These are phyloP conservation scores for Tolypocladium guangdongense DNA, from an alignment of 2,329 filamentous ascomycete genomes.

Conservation along the genomic window DNA sequence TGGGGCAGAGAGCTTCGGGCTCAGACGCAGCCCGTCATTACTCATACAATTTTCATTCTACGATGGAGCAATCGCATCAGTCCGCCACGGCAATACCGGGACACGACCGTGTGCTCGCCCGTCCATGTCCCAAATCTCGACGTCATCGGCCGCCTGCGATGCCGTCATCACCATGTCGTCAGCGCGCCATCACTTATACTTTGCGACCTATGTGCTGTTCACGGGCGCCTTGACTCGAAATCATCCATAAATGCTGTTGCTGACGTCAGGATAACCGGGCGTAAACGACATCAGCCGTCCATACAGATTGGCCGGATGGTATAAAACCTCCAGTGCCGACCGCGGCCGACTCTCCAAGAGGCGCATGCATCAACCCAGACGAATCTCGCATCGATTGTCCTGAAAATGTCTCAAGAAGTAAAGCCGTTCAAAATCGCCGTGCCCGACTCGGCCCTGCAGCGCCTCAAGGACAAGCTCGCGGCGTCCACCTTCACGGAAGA, in stretches of 20 bases:
- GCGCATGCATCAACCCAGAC: background rate
- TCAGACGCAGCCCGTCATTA: background rate
- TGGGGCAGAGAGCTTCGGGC: background rate
- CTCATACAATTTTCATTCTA: background rate
- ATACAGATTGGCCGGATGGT: background rate
- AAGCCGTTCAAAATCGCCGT: constrained; percentile 24
- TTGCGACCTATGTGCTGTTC: background rate
- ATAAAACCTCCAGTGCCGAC: no score
- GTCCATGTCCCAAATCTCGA: no score
- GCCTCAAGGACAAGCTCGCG: constrained; percentile 20
- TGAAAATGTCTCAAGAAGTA: constrained; percentile 7
- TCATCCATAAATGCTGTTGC: background rate
- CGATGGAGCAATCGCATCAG: background rate
- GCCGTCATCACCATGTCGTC: background rate
- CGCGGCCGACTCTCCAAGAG: background rate
- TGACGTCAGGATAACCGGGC: background rate
- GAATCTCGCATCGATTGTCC: no score
- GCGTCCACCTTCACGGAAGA: constrained; percentile 17
- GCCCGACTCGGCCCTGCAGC: constrained; percentile 17
- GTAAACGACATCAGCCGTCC: background rate
- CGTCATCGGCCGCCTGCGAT: background rate
- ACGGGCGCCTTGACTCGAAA: background rate
- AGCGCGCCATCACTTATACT: background rate
- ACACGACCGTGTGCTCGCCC: background rate
- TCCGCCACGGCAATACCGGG: background rate